These are phyloP conservation scores for Zarea fungicola DNA, from an alignment of 2,329 filamentous ascomycete genomes.

Conservation along the genomic window DNA sequence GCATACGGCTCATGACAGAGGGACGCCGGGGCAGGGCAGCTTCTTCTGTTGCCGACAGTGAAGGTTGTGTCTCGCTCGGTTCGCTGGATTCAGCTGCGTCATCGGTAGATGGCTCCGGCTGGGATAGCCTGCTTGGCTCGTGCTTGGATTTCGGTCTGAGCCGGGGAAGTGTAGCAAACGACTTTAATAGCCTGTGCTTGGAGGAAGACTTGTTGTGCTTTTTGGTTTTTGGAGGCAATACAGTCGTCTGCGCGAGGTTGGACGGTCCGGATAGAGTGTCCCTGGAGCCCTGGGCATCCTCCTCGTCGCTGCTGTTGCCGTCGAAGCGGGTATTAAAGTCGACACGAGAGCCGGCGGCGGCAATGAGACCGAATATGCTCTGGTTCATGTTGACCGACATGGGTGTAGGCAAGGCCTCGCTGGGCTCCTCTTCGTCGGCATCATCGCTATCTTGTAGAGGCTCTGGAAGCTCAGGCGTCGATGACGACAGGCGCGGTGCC, in stretches of 20 bases:
- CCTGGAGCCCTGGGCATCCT: slow-evolving; percentile 48
- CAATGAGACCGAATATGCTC: slow-evolving; percentile 88
- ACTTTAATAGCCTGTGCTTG: slow-evolving; percentile 60
- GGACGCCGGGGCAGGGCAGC: slow-evolving; percentile 46
- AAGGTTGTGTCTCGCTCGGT: slow-evolving; percentile 21
- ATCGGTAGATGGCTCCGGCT: slow-evolving; percentile 25
- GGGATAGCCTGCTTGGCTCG: slow-evolving; percentile 35
- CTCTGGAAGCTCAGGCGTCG: slow-evolving; percentile 46
- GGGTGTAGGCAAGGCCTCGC: slow-evolving; percentile 32
- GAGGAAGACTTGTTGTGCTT: slow-evolving; percentile 56
- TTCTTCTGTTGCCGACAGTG: slow-evolving; percentile 18
- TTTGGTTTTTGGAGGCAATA: slow-evolving; percentile 31
- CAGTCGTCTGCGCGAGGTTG: slow-evolving; percentile 37
- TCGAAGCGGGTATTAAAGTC: slow-evolving; percentile 81
- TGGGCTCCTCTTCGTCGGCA: slow-evolving; percentile 44
- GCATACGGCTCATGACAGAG: slow-evolving; percentile 72
- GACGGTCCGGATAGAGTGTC: slow-evolving; percentile 41
- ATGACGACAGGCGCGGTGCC: slow-evolving; percentile 26
- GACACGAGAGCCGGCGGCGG: slow-evolving; percentile 75
- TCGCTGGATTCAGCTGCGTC: slow-evolving; percentile 25
- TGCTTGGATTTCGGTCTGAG: slow-evolving; percentile 38
- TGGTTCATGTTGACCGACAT: slow-evolving; percentile 78
- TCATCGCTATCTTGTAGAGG: slow-evolving; percentile 46
- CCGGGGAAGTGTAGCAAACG: slow-evolving; percentile 55
- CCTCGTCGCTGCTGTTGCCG: slow-evolving; percentile 74